Evolutionary conservation across 352 stramenopile species (phyloP).

Genomic region (Phytophthora citricola): DNA sequence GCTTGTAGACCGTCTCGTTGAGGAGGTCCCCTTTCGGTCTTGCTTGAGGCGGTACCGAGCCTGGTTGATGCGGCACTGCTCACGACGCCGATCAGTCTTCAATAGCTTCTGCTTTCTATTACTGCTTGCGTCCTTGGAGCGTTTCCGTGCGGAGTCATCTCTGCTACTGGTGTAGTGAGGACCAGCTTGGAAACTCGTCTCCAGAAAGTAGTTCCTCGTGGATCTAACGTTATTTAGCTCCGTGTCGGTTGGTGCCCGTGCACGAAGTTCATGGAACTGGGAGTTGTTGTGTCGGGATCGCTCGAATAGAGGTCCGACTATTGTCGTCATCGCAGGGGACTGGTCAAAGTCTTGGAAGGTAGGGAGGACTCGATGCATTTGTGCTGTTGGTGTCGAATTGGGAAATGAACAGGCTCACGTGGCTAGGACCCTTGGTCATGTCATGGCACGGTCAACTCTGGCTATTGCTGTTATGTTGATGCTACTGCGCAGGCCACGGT

Average conservation of each 20-base stretch:
- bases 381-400: background rate
- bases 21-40: conserved; percentile 6
- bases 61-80: conserved; percentile 22
- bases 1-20: conserved; percentile 9
- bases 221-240: no score
- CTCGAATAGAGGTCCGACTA: conserved; percentile 9
- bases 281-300: background rate
- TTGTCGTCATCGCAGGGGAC: background rate
- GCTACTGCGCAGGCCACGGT: background rate
- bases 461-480: background rate
- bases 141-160: background rate
- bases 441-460: background rate
- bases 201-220: background rate
- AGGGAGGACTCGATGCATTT: background rate
- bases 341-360: background rate
- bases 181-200: background rate
- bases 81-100: conserved; percentile 14
- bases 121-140: no score
- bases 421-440: background rate
- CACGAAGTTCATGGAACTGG: background rate
- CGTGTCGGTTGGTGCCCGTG: no score
- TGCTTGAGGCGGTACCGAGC: conserved; percentile 19
- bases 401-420: conserved; percentile 8
- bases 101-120: background rate
- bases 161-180: background rate